Percentiles rank a stretch among this genome's conserved stretches.
These are phyloP conservation scores for Parmelia sp. DNA, from an alignment of 495 filamentous ascomycete species.

Conservation along the genomic window DNA sequence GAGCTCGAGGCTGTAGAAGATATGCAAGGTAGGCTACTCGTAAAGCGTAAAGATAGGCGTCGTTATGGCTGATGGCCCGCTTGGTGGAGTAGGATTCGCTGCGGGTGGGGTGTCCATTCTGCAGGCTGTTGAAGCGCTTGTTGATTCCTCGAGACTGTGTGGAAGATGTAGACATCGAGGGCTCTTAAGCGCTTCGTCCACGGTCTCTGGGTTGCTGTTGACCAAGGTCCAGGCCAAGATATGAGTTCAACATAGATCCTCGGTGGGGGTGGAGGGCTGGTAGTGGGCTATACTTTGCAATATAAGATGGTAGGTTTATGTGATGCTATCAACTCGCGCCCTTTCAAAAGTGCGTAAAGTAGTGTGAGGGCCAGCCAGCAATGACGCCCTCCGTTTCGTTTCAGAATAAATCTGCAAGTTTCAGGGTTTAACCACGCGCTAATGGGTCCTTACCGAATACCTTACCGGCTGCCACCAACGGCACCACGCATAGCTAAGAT, in stretches of 20 bases:
- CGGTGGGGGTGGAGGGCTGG: neutral
- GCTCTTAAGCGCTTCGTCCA: constrained; percentile 14
- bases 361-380: no score
- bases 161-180: constrained; percentile 50
- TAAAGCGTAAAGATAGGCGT: constrained; percentile 85
- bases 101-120: constrained; percentile 46
- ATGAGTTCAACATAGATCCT: constrained; percentile 12
- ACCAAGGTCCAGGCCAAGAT: constrained; percentile 8
- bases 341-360: no score
- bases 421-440: no score
- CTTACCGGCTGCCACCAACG: no score
- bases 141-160: constrained; percentile 48
- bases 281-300: no score
- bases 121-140: constrained; percentile 51
- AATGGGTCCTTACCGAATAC: no score
- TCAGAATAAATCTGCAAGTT: no score
- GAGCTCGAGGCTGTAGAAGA: constrained; percentile 82
- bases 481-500: no score
- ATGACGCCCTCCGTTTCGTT: no score
- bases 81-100: constrained; percentile 46
- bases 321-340: no score
- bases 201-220: constrained; percentile 13
- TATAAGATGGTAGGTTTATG: no score
- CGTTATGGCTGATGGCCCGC: constrained; percentile 51
- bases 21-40: constrained; percentile 89